Evolutionary conservation across 2,329 filamentous ascomycete species (phyloP).

Genomic region (Calonectria multiphialidica): DNA sequence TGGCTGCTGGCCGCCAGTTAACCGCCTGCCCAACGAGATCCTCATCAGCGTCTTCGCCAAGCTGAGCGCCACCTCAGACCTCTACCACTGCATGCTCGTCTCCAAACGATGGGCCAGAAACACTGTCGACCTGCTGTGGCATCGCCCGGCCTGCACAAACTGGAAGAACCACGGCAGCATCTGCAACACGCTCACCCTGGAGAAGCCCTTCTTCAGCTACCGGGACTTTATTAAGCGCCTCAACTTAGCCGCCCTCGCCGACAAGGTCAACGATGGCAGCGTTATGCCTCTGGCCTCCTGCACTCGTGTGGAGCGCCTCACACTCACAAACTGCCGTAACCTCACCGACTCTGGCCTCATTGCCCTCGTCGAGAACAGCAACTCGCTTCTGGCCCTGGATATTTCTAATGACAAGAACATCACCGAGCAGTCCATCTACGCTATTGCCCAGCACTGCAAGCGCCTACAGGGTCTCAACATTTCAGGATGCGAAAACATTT

Average conservation of each 20-base stretch:
- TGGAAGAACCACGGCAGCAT: conserved; percentile 87
- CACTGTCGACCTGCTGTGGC: conserved; percentile 93
- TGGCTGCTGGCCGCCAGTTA: conserved; percentile 81
- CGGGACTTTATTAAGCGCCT: conserved; percentile 90
- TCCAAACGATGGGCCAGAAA: conserved; percentile 94
- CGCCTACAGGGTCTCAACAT: conserved; percentile 94
- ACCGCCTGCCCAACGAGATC: conserved; percentile 91
- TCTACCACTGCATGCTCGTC: conserved; percentile 92
- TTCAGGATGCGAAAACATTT: conserved; percentile 85
- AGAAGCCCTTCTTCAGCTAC: conserved; percentile 88
- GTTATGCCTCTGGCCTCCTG: conserved; percentile 85
- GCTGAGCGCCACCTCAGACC: conserved; percentile 79
- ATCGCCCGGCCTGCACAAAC: conserved; percentile 89
- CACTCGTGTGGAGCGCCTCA: conserved; percentile 92
- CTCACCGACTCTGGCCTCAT: conserved; percentile 88
- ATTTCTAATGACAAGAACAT: conserved; percentile 88
- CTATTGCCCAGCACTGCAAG: conserved; percentile 84
- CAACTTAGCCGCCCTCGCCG: conserved; percentile 85
- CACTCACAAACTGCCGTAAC: conserved; percentile 88
- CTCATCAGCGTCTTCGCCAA: conserved; percentile 93
- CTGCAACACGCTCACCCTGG: conserved; percentile 79
- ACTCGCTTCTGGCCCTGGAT: conserved; percentile 87
- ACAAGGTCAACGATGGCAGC: conserved; percentile 87
- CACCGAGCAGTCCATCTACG: conserved; percentile 83
- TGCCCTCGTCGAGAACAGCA: conserved; percentile 82